These are phyloP conservation scores for Mycena filopes DNA, from an alignment of 768 basidiomycete species.

Conservation along the genomic window DNA sequence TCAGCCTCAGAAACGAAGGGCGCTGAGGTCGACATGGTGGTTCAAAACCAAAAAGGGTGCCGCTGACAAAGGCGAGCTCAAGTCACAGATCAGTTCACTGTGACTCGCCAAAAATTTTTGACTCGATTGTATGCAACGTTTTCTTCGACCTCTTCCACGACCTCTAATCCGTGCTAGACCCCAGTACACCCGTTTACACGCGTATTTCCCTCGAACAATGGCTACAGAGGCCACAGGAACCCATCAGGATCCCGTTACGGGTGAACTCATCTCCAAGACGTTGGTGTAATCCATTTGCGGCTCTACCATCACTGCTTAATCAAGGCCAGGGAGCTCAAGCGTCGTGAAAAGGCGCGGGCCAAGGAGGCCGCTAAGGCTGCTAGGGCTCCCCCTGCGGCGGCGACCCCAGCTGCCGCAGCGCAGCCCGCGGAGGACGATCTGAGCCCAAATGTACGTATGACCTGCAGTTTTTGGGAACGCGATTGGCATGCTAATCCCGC, in stretches of 20 bases:
- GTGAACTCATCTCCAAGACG: conserved; percentile 98
- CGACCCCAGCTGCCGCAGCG: conserved; percentile 53
- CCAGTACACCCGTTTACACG: conserved; percentile 22
- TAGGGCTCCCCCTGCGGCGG: conserved; percentile 56
- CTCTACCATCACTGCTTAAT: conserved; percentile 27
- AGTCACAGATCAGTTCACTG: not conserved
- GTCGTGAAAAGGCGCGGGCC: conserved; percentile 87
- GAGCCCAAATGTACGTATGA: conserved; percentile 88
- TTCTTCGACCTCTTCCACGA: conserved; percentile 13
- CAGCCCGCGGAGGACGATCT: conserved; percentile 80
- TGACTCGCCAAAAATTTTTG: conserved; percentile 6
- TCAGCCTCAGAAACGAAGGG: conserved; percentile 54
- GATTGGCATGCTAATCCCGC: conserved; percentile 3
- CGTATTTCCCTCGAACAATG: conserved; percentile 47
- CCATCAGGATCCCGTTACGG: conserved; percentile 87
- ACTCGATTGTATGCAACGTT: conserved; percentile 24
- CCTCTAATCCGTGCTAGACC: conserved; percentile 16
- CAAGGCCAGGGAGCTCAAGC: conserved; percentile 86
- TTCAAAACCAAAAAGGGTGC: not conserved
- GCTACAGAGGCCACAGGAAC: conserved; percentile 56
- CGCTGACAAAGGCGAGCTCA: conserved; percentile 12
- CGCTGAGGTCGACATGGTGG: conserved; percentile 27
- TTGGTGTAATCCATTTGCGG: conserved; percentile 50
- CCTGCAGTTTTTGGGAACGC: conserved; percentile 12
- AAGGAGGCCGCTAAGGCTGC: conserved; percentile 83